Base-by-base conservation (phyloP, 306 rosid species). In the Trifolium fragiferum region DNA sequence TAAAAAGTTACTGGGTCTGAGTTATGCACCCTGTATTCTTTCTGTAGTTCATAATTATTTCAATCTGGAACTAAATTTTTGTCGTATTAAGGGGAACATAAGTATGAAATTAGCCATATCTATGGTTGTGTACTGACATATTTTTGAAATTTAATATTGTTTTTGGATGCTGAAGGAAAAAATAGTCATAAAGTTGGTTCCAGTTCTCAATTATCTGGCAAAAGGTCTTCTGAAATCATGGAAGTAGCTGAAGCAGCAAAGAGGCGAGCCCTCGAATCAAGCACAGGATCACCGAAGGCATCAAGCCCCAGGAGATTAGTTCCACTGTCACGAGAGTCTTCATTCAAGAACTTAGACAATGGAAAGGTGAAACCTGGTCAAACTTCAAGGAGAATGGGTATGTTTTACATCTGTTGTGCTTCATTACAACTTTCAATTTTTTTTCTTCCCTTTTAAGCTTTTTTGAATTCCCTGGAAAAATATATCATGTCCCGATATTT, bases 191-290 rank as follows among this genome's bases (percentile, higher is more conserved):
- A 82, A 78, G 78, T 66, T 78, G 19, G 82, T 77, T 81, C 81
- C 62, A 83, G 82, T 63, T 66, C 82, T 23, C 86, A 83, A 75
- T 50, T 73, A n/a, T 76, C 90, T 74, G 80, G 91, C 53, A 90
- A 90, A 87, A 89, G 95, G 81, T 78, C 57, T 57, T 76, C 84
- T 66, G 93, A 86, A 67, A 85, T 79, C 77, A 27, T 70, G 19
- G 97, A 90, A 78, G 71, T 51, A 58, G 84, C 86, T 79, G 75
- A 84, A 74, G 76, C 82, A 72, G 68, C 82, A 10, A 93, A 89
- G 78, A 89, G 88, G 87, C 89, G 83, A 89, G 87, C 88, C 72
- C 82, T 86, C 66, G 98, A 89, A 79, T 76, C 77, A 38, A 78
- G 82, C 69, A 74, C 72, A 61, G 87, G 86, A 73, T 87, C 93